These are phyloP conservation scores for Neurospora sp. DNA, from an alignment of 495 filamentous ascomycete species.

Conservation along the genomic window DNA sequence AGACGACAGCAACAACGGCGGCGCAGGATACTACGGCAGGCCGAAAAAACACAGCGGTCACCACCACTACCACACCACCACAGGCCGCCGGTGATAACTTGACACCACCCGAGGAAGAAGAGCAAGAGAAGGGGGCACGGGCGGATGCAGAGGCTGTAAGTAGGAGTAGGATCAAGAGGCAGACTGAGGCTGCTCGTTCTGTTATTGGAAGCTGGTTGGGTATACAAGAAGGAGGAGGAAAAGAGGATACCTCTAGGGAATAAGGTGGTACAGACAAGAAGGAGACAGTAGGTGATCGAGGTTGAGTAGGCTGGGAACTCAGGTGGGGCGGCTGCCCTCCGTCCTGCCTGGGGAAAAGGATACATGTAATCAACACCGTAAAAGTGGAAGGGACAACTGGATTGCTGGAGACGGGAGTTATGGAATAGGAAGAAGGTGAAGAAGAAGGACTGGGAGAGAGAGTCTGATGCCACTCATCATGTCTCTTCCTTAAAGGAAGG, in stretches of 20 bases:
- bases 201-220: not conserved
- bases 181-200: not conserved
- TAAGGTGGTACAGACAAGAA: not conserved
- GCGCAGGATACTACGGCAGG: not conserved
- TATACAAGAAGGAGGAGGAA: not conserved
- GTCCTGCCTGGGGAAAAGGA: not conserved
- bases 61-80: not conserved
- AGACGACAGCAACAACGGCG: not conserved
- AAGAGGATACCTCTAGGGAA: not conserved
- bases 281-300: not conserved
- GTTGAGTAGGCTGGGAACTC: not conserved
- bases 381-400: not conserved
- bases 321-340: not conserved
- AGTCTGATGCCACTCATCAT: not conserved
- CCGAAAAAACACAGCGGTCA: not conserved
- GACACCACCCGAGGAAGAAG: not conserved
- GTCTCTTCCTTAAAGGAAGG: not conserved
- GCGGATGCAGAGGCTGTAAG: not conserved
- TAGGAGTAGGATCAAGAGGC: not conserved
- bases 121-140: not conserved
- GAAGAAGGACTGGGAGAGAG: not conserved
- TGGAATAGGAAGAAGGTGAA: not conserved
- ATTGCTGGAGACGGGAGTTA: not conserved
- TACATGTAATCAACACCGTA: not conserved
- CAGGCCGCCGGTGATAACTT: not conserved